Evolutionary conservation across 345 rosid species (phyloP).

Genomic region (Gynandropsis gynandra): DNA sequence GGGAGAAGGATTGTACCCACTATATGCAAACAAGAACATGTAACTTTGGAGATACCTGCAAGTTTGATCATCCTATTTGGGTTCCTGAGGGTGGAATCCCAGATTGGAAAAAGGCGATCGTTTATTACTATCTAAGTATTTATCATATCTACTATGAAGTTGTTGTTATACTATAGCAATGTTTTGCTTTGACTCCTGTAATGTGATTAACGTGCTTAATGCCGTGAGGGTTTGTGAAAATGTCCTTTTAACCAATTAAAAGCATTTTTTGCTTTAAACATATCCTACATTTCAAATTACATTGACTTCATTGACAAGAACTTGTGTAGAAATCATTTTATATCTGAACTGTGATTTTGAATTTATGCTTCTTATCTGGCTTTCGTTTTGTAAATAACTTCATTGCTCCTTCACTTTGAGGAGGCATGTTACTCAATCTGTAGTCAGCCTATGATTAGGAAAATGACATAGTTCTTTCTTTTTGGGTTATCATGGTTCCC

Average conservation of each 20-base stretch:
- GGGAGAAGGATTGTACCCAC: conserved; percentile 98
- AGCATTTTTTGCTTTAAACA: conserved; percentile 16
- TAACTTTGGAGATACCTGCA: conserved; percentile 98
- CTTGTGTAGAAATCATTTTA: conserved; percentile 7
- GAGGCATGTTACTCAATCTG: conserved; percentile 8
- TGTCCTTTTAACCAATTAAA: neutral
- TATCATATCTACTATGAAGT: conserved; percentile 17
- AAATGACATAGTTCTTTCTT: conserved; percentile 8
- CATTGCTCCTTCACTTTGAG: conserved; percentile 14
- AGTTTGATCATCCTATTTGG: conserved; percentile 99
- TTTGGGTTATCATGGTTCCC: neutral
- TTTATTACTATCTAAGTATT: conserved; percentile 48
- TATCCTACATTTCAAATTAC: conserved; percentile 1
- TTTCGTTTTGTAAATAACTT: conserved; percentile 9
- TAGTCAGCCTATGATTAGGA: conserved; percentile 15
- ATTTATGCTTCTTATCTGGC: conserved; percentile 8
- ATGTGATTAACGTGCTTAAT: conserved; percentile 19
- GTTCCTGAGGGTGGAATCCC: conserved; percentile 99
- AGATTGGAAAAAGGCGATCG: conserved; percentile 99
- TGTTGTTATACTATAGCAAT: conserved; percentile 13
- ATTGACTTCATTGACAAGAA: conserved; percentile 9
- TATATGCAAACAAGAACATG: conserved; percentile 99
- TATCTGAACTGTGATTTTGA: conserved; percentile 7
- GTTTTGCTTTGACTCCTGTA: conserved; percentile 9
- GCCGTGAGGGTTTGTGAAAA: conserved; percentile 6